Evolutionary conservation across 352 stramenopile species (phyloP).

Genomic region (Phytophthora cajani): DNA sequence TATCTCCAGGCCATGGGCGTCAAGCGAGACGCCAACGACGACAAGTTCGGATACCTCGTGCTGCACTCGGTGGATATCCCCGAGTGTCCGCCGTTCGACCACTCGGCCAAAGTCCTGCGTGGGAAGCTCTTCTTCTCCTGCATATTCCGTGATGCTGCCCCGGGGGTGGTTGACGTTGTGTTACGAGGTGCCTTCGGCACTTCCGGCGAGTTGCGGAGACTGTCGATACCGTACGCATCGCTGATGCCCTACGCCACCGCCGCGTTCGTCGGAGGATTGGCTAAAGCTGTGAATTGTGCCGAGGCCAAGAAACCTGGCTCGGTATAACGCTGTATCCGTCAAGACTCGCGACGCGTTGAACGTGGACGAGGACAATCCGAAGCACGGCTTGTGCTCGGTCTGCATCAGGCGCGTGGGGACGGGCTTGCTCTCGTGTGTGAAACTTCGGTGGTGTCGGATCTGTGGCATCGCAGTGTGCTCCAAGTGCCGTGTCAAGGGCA

Average conservation of each 20-base stretch:
- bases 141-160: slow-evolving; percentile 42
- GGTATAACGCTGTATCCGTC: slow-evolving; percentile 26
- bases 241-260: slow-evolving; percentile 36
- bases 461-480: slow-evolving; percentile 46
- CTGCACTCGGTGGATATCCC: slow-evolving; percentile 45
- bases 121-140: slow-evolving; percentile 33
- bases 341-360: slow-evolving; percentile 30
- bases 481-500: slow-evolving; percentile 53
- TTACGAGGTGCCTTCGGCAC: slow-evolving; percentile 42
- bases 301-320: slow-evolving; percentile 48
- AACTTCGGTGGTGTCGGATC: slow-evolving; percentile 39
- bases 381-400: slow-evolving; percentile 31
- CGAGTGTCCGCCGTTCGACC: slow-evolving; percentile 40
- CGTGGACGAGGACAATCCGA: slow-evolving; percentile 17
- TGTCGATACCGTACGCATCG: slow-evolving; percentile 28
- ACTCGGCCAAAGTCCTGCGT: slow-evolving; percentile 30
- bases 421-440: slow-evolving; percentile 18
- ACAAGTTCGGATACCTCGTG: slow-evolving; percentile 43
- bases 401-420: slow-evolving; percentile 30
- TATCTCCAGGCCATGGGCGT: slow-evolving; percentile 42
- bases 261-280: slow-evolving; percentile 34
- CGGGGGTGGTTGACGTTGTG: slow-evolving; percentile 40
- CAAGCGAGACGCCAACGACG: slow-evolving; percentile 29
- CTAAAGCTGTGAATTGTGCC: slow-evolving; percentile 35
- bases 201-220: slow-evolving; percentile 29